These are phyloP conservation scores for Ganoderma meredithae DNA, from an alignment of 1,284 basidiomycete genomes.

Conservation along the genomic window DNA sequence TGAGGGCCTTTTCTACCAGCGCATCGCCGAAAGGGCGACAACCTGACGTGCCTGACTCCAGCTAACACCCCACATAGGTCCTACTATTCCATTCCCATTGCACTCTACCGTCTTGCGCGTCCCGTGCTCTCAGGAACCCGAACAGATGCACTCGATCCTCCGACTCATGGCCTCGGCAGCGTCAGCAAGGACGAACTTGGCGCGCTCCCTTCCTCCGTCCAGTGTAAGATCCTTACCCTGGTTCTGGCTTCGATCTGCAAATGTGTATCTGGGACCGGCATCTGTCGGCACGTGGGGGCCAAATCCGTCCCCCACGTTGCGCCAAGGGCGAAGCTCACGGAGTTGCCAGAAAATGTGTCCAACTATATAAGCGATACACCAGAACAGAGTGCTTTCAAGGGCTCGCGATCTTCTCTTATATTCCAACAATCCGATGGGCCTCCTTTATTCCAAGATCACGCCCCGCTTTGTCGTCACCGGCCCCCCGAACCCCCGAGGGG, in stretches of 20 bases:
- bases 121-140: not conserved
- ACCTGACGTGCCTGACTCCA: not conserved
- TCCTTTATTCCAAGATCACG: slow-evolving; percentile 14
- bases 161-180: not conserved
- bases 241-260: not conserved
- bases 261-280: not conserved
- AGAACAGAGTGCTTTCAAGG: not conserved
- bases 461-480: slow-evolving; percentile 9
- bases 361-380: not conserved
- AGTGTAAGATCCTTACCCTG: not conserved
- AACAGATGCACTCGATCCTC: not conserved
- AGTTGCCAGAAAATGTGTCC: not conserved
- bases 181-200: not conserved
- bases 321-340: not conserved
- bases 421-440: slow-evolving; percentile 23
- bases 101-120: not conserved
- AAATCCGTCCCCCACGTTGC: slow-evolving; percentile 1
- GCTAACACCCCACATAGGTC: not conserved
- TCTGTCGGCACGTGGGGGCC: not conserved
- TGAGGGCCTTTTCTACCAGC: not conserved
- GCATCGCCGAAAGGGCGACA: not conserved
- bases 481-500: not conserved
- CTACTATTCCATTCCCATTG: not conserved
- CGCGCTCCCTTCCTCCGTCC: not conserved
- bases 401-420: slow-evolving; percentile 17